Percentiles rank a stretch among this genome's conserved stretches.
phyloP scores from a whole-genome alignment of 305 asterid genomes.

The Fraxinus paxiana region DNA sequence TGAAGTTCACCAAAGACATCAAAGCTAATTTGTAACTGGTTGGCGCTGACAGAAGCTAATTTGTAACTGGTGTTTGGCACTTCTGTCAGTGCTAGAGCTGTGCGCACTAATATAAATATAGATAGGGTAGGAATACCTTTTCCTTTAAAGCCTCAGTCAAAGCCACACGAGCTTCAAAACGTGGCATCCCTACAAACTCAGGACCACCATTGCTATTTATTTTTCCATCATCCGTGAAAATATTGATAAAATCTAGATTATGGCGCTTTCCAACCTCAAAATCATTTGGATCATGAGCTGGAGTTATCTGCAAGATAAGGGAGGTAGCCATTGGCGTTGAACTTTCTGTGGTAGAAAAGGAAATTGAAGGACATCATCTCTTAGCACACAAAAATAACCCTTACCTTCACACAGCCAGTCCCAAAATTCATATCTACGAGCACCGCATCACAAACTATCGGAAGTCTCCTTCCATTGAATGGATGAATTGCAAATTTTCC shows the following conservation, averaged over 20 bases:
- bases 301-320: conserved; percentile 62
- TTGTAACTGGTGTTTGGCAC: background rate
- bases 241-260: conserved; percentile 58
- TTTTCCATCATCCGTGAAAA: conserved; percentile 79
- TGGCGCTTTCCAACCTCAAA: conserved; percentile 89
- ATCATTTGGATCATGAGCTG: conserved; percentile 91
- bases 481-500: conserved; percentile 86
- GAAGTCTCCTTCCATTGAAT: conserved; percentile 78
- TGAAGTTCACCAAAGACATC: background rate
- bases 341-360: background rate
- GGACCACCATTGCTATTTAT: conserved; percentile 73
- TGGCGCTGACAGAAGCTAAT: no score
- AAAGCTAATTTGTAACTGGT: background rate
- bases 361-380: background rate
- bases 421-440: conserved; percentile 92
- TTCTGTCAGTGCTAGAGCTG: background rate
- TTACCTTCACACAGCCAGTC: conserved; percentile 96
- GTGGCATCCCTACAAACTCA: conserved; percentile 69
- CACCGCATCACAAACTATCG: conserved; percentile 77
- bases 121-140: conserved; percentile 36
- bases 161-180: conserved; percentile 74
- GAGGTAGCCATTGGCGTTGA: conserved; percentile 14
- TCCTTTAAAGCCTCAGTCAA: conserved; percentile 60
- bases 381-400: conserved; percentile 11
- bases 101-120: background rate